Evolutionary conservation across 2,329 filamentous ascomycete genomes (phyloP), one percentile per base, ranked within the genome.

Genomic region (Teratosphaeria destructans): DNA sequence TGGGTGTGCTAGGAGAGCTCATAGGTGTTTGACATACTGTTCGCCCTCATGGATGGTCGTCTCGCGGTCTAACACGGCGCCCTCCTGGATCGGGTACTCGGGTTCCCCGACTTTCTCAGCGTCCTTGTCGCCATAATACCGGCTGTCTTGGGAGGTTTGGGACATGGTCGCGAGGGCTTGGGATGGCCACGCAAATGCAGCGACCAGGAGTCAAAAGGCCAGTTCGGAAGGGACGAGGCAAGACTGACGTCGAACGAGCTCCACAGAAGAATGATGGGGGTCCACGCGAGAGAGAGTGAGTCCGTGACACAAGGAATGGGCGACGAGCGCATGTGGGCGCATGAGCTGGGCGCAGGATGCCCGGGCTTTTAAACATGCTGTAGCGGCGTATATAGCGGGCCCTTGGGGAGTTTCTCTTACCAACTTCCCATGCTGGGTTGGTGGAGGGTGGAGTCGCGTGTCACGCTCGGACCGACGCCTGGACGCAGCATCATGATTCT

Each of bases 11-110:
- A 49, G 23, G 2, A 23, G 5, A 39, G 37, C n/a, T 12, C 3
- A n/a, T 19, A 49, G 16, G 16, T 11, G 23, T 43, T 23, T 43
- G 12, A 19, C 43, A 49, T 49, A 23, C 43, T 49, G 43, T 55
- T 60, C 54, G 23, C 58, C 58, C 34, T 56, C 23, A 26, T 60
- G 54, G 32, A 60, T 32, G 5, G 55, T 56, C 29, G 55, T 26
- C 55, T 56, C 34, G 35, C 55, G 55, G 2, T 27, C 34, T 10
- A 56, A 49, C 19, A 19, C 43, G 10, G 43, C 43, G 16, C 43
- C 43, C 43, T 49, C 43, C n/a, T 23, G 43, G 43, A 49, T 23
- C 5, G 43, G 43, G 19, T 19, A 49, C 6, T 49, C 43, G 19
- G n/a, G 43, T 10, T 49, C 19, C 16, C 43, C 43, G 43, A 49